A percentile compares a stretch with the other conserved stretches of the same genome.
phyloP scores from a whole-genome alignment of 2,329 filamentous ascomycete species.

The Trichoderma afroharzianum region DNA sequence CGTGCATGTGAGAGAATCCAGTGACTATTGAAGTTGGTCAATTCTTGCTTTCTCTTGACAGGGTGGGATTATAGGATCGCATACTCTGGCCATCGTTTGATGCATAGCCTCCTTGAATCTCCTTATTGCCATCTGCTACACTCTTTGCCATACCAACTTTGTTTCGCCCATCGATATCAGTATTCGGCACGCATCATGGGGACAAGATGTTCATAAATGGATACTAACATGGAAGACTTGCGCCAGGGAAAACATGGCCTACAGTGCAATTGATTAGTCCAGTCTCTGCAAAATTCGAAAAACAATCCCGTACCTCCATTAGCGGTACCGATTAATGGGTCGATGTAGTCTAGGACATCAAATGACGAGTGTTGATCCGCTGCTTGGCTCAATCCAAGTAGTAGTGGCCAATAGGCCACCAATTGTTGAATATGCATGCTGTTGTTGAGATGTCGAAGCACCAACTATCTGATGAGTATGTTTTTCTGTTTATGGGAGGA shows the following conservation, averaged over 20 bases:
- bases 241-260: constrained; percentile 50
- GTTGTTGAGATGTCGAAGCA: not conserved
- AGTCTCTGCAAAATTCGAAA: no score
- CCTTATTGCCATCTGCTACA: constrained; percentile 23
- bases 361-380: not conserved
- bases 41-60: no score
- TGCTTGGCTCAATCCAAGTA: constrained; percentile 9
- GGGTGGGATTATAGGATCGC: not conserved
- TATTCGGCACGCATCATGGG: not conserved
- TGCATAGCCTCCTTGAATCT: constrained; percentile 49
- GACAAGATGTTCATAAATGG: not conserved
- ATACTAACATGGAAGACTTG: constrained; percentile 40
- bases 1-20: constrained; percentile 54
- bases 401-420: constrained; percentile 8
- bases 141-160: constrained; percentile 30
- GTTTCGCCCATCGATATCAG: not conserved
- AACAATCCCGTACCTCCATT: constrained; percentile 44
- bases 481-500: not conserved
- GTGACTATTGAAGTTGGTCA: constrained; percentile 29
- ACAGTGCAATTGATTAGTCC: not conserved
- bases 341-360: constrained; percentile 38
- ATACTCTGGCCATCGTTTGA: constrained; percentile 36
- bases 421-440: constrained; percentile 12
- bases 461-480: not conserved
- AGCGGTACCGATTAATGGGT: constrained; percentile 57